phyloP scores from a whole-genome alignment of 139 green algal genomes.

The Desmodesmus armatus region DNA sequence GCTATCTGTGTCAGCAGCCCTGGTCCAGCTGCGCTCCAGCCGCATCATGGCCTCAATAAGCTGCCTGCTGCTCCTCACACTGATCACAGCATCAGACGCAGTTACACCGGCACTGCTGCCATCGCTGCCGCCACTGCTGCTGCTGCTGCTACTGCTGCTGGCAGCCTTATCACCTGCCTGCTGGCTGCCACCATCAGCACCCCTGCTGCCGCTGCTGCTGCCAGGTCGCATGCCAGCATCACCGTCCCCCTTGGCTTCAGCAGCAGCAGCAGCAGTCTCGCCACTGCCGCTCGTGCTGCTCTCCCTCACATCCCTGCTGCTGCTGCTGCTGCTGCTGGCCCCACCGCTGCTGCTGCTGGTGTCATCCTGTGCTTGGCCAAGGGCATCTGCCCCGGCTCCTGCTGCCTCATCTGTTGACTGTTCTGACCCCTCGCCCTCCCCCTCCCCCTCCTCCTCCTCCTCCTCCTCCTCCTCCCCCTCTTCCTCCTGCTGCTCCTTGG shows the following conservation, averaged over 20 bases:
- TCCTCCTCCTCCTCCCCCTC: background rate
- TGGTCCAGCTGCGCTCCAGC: conserved; percentile 37
- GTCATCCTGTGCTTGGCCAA: background rate
- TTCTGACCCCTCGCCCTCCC: no score
- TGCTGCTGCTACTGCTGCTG: background rate
- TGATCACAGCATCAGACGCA: background rate
- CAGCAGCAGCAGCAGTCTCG: background rate
- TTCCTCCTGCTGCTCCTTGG: background rate
- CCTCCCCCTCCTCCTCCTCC: no score
- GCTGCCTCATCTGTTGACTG: background rate
- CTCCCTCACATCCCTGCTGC: no score
- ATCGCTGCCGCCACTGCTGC: background rate
- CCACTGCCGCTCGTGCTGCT: no score
- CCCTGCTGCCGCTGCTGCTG: conserved; percentile 10
- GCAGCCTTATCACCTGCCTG: background rate
- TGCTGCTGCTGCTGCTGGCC: no score
- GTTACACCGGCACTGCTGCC: background rate
- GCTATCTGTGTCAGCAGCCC: no score
- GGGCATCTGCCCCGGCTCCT: no score
- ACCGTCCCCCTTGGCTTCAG: background rate
- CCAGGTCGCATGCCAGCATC: background rate
- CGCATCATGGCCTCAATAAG: background rate
- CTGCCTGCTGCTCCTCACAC: background rate
- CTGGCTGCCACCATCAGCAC: background rate
- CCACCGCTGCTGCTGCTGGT: background rate